These are phyloP conservation scores for Colletotrichum acutatum DNA, from an alignment of 2,329 filamentous ascomycete genomes.

Conservation along the genomic window DNA sequence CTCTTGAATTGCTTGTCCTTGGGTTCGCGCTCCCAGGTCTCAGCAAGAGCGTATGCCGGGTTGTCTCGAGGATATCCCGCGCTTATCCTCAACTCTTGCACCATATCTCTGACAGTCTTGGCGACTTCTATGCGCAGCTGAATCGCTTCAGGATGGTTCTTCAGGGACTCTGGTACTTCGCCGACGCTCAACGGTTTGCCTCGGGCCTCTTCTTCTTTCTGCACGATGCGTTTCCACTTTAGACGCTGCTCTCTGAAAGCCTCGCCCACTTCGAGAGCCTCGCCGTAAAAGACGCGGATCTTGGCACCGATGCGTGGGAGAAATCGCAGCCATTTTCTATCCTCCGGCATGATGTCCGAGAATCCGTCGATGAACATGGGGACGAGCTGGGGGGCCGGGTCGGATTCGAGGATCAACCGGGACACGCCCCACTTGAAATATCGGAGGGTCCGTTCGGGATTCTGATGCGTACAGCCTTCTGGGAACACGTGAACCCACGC, in stretches of 20 bases:
- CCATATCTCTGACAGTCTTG: conserved; percentile 78
- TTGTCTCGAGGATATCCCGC: conserved; percentile 85
- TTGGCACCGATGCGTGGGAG: conserved; percentile 79
- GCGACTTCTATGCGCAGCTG: conserved; percentile 81
- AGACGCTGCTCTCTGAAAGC: conserved; percentile 82
- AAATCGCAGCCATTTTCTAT: conserved; percentile 81
- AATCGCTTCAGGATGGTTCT: conserved; percentile 79
- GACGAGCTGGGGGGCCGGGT: conserved; percentile 87
- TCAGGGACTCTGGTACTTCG: conserved; percentile 74
- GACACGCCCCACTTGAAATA: conserved; percentile 99
- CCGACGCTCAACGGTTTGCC: conserved; percentile 49
- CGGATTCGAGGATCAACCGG: conserved; percentile 88
- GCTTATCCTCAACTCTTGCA: conserved; percentile 79
- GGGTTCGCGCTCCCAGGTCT: conserved; percentile 78
- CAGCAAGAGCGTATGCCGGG: conserved; percentile 78
- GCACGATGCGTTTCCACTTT: conserved; percentile 77
- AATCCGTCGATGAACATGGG: conserved; percentile 96
- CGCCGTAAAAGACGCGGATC: conserved; percentile 81
- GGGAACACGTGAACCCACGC: conserved; percentile 97
- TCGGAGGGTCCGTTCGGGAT: conserved; percentile 80
- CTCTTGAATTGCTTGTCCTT: conserved; percentile 61
- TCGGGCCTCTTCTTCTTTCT: conserved; percentile 51
- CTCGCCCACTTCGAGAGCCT: conserved; percentile 77
- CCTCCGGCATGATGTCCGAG: conserved; percentile 88
- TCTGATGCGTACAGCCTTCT: conserved; percentile 93